Percentiles rank a stretch among this genome's conserved stretches.
phyloP scores from a whole-genome alignment of 176 grass and related monocot genomes.

The Typha latifolia region DNA sequence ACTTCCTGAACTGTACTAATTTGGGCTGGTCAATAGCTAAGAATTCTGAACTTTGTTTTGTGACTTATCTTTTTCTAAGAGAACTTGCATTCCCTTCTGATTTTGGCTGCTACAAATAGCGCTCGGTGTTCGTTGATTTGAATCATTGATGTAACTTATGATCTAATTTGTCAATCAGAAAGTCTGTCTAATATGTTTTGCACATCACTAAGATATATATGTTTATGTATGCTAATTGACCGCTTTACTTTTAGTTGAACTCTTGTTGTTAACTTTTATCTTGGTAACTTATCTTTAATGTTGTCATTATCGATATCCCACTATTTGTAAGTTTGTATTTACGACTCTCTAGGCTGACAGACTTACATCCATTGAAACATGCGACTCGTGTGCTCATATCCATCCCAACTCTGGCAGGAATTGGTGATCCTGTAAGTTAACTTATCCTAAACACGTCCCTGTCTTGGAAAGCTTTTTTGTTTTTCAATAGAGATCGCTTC shows the following conservation, averaged over 20 bases:
- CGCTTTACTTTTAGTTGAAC: too few relatives aligned
- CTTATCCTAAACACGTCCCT: constrained; percentile 1
- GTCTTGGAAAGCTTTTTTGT: background rate
- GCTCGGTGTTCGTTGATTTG: too few relatives aligned
- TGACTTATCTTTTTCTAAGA: too few relatives aligned
- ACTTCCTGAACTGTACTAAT: too few relatives aligned
- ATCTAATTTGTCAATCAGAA: too few relatives aligned
- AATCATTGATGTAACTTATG: too few relatives aligned
- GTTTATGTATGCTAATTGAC: too few relatives aligned
- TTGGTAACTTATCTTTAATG: background rate
- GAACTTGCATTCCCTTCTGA: too few relatives aligned
- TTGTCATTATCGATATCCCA: background rate
- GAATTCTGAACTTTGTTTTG: too few relatives aligned
- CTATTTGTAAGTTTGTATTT: background rate
- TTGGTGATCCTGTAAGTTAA: constrained; percentile 70
- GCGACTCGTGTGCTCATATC: constrained; percentile 68
- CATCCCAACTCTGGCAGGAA: constrained; percentile 46
- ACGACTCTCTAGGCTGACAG: constrained; percentile 26
- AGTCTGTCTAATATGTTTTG: background rate
- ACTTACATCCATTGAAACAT: constrained; percentile 27
- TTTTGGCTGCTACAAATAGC: too few relatives aligned
- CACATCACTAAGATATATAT: too few relatives aligned
- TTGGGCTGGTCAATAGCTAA: too few relatives aligned
- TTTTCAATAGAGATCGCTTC: background rate
- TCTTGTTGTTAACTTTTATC: background rate